Evolutionary conservation across 129 eudicot genomes (phyloP).

Genomic region (Artemisia tridentata): DNA sequence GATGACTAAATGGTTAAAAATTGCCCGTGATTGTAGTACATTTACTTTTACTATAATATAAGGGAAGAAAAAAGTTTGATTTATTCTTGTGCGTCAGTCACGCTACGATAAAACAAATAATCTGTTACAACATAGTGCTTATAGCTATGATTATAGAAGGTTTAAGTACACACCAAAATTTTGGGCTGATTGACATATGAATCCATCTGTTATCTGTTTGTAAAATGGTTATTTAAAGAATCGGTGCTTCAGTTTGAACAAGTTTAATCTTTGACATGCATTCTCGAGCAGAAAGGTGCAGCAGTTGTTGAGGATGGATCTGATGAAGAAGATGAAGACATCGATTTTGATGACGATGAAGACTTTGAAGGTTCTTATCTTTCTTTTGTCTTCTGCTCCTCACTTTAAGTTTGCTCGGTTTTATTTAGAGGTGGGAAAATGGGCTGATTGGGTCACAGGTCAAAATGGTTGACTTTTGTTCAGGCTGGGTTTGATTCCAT

Average conservation of each 20-base stretch:
- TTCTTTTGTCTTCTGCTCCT: slow-evolving; percentile 5
- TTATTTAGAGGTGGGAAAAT: background rate
- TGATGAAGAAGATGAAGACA: slow-evolving; percentile 81
- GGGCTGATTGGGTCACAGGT: background rate
- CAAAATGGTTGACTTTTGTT: background rate
- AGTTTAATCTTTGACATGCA: slow-evolving; percentile 2
- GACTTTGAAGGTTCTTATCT: slow-evolving; percentile 62
- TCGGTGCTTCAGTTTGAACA: slow-evolving; percentile 9
- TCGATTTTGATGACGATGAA: slow-evolving; percentile 70
- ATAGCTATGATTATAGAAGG: background rate
- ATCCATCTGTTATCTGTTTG: background rate
- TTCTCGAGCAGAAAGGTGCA: slow-evolving; percentile 59
- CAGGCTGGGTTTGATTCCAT: background rate
- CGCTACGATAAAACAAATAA: background rate
- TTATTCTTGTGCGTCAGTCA: background rate
- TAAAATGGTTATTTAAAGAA: background rate
- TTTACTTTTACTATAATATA: background rate
- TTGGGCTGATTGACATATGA: background rate
- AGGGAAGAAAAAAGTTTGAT: background rate
- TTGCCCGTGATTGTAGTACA: background rate
- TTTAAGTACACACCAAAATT: background rate
- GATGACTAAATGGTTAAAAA: background rate
- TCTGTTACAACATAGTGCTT: background rate
- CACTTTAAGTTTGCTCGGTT: background rate
- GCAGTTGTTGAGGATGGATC: slow-evolving; percentile 47